Conservation (phyloP, 23 red algal genomes). For the Agarophyton chilense region DNA sequence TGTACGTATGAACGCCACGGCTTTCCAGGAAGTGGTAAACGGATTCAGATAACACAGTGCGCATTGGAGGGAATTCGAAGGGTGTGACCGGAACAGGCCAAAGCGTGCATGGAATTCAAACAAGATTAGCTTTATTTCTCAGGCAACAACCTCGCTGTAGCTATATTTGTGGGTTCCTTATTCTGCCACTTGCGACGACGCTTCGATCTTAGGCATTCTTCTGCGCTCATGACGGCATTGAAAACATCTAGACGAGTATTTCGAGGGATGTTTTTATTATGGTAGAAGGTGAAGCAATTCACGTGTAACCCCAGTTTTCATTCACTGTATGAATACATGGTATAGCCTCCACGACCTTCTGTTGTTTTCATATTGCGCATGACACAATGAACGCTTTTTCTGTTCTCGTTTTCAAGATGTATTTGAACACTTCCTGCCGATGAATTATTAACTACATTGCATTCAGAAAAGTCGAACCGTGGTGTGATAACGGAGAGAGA, state of each 20-base stretch:
- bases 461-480: no score
- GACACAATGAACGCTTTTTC: no score
- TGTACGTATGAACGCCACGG: neutral
- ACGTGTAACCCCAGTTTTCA: neutral
- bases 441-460: no score
- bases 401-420: no score
- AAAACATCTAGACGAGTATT: neutral
- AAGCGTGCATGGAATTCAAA: neutral
- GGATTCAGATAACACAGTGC: no score
- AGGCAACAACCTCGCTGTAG: no score
- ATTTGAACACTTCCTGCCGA: no score
- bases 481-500: no score
- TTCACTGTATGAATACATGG: neutral
- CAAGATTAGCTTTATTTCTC: neutral
- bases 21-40: neutral
- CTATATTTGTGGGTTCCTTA: no score
- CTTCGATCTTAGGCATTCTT: neutral
- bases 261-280: neutral
- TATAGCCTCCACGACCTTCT: neutral
- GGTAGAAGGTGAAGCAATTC: neutral
- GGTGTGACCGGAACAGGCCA: neutral
- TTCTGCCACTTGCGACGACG: no score
- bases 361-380: no score
- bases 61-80: neutral
- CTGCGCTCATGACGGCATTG: neutral